Conservation (phyloP, 345 rosid genomes). For the Cardamine chenopodiifolia region DNA sequence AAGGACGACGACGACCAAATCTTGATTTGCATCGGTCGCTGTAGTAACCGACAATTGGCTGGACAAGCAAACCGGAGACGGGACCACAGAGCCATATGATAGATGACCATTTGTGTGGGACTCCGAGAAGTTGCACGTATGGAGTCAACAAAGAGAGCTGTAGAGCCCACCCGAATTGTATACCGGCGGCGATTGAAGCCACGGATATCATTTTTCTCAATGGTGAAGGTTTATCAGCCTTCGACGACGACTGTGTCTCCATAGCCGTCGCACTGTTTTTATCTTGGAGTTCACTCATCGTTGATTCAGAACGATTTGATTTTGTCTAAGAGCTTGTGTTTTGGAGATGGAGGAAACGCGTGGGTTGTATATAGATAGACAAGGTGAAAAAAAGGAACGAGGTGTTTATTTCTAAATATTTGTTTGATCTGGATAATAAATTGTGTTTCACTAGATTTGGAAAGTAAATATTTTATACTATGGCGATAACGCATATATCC, state of each 20-base stretch:
- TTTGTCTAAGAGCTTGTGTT: neutral
- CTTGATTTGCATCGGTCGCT: slow-evolving; percentile 72
- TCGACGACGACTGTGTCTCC: neutral
- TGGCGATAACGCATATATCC: neutral
- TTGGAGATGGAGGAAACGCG: neutral
- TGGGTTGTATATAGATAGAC: neutral
- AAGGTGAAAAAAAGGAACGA: neutral
- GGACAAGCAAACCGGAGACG: slow-evolving; percentile 53
- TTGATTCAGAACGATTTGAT: neutral
- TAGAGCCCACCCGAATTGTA: slow-evolving; percentile 91
- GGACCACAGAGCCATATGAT: slow-evolving; percentile 84
- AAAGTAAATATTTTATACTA: neutral
- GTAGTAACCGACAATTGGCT: slow-evolving; percentile 79
- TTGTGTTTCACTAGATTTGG: neutral
- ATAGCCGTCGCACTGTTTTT: too few species aligned
- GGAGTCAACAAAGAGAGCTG: slow-evolving; percentile 86
- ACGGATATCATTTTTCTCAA: slow-evolving; percentile 56
- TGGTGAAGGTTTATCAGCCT: slow-evolving; percentile 16
- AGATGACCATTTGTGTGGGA: slow-evolving; percentile 82
- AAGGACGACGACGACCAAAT: slow-evolving; percentile 89
- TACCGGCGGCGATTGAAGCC: slow-evolving; percentile 81
- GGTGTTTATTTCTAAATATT: neutral
- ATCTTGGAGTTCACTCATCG: neutral
- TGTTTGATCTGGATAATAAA: neutral
- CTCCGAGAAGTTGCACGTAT: slow-evolving; percentile 75